Percentiles rank a stretch among this genome's conserved stretches.
Evolutionary conservation across 805 yeast genomes (phyloP).

Genomic region (Priceomyces castillae): DNA sequence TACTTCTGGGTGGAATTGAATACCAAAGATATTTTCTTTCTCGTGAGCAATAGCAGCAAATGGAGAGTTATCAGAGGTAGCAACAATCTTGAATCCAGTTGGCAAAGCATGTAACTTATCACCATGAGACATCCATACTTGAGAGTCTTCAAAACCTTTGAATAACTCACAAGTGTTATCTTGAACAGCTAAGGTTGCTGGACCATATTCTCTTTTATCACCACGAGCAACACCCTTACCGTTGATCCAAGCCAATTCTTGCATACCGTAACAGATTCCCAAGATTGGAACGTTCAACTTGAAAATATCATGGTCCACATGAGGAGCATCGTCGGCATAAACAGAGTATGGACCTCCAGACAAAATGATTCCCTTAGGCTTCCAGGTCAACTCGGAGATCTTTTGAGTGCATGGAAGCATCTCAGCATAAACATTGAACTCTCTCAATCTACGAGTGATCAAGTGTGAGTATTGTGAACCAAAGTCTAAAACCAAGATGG

Average conservation of each 20-base stretch:
- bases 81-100: slow-evolving; percentile 81
- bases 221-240: slow-evolving; percentile 93
- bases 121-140: slow-evolving; percentile 99
- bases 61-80: slow-evolving; percentile 92
- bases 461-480: slow-evolving; percentile 98
- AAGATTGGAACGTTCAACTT: slow-evolving; percentile 88
- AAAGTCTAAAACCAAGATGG: slow-evolving; percentile 94
- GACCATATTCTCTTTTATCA: slow-evolving; percentile 97
- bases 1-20: slow-evolving; percentile 99
- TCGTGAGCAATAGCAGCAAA: slow-evolving; percentile 87
- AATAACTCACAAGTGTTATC: slow-evolving; percentile 70
- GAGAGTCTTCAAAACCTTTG: slow-evolving; percentile 86
- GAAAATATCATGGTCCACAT: slow-evolving; percentile 92
- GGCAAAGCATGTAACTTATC: slow-evolving; percentile 93
- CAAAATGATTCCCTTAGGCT: slow-evolving; percentile 91
- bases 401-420: slow-evolving; percentile 99
- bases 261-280: slow-evolving; percentile 99
- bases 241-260: slow-evolving; percentile 97
- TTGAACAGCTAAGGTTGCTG: slow-evolving; percentile 79
- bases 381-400: slow-evolving; percentile 87
- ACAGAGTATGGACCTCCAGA: slow-evolving; percentile 99
- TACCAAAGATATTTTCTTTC: slow-evolving; percentile 76
- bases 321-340: slow-evolving; percentile 93
- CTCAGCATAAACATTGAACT: slow-evolving; percentile 96
- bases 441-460: slow-evolving; percentile 96